These are phyloP conservation scores for Aspergillus nomiae DNA, from an alignment of 2,329 filamentous ascomycete species.

Conservation along the genomic window DNA sequence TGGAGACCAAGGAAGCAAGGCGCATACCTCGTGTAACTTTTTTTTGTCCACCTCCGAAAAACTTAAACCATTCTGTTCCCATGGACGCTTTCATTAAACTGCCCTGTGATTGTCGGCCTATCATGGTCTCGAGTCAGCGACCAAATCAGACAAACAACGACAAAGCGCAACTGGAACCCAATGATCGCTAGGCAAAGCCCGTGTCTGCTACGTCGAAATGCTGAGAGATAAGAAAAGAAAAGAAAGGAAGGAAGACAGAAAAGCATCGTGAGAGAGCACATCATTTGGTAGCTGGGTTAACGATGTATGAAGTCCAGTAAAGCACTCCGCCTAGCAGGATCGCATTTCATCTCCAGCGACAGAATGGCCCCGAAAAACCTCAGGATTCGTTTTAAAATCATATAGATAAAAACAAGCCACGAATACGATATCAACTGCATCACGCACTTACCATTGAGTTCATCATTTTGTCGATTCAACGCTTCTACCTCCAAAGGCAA, in stretches of 20 bases:
- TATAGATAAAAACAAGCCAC: neutral
- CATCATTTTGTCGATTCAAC: slow-evolving; percentile 18
- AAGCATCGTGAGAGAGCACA: neutral
- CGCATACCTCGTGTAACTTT: slow-evolving; percentile 71
- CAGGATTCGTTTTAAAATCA: neutral
- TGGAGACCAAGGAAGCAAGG: neutral
- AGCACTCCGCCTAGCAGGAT: neutral
- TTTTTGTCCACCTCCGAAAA: slow-evolving; percentile 62
- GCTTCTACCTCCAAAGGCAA: slow-evolving; percentile 29
- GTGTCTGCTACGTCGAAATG: neutral
- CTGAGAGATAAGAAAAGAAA: neutral
- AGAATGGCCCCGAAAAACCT: neutral
- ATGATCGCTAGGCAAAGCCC: neutral
- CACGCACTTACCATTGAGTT: slow-evolving; percentile 7
- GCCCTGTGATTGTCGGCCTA: slow-evolving; percentile 10
- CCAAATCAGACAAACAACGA: neutral
- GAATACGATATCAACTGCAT: neutral
- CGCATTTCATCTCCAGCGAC: neutral
- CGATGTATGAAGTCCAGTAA: neutral
- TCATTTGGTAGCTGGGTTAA: neutral
- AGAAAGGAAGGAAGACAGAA: no score
- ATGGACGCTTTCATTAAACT: slow-evolving; percentile 14
- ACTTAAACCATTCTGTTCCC: slow-evolving; percentile 49
- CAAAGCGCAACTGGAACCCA: neutral
- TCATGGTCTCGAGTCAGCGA: neutral